Base-by-base conservation (phyloP, 495 filamentous ascomycete species). In the Talaromyces wortmannii region DNA sequence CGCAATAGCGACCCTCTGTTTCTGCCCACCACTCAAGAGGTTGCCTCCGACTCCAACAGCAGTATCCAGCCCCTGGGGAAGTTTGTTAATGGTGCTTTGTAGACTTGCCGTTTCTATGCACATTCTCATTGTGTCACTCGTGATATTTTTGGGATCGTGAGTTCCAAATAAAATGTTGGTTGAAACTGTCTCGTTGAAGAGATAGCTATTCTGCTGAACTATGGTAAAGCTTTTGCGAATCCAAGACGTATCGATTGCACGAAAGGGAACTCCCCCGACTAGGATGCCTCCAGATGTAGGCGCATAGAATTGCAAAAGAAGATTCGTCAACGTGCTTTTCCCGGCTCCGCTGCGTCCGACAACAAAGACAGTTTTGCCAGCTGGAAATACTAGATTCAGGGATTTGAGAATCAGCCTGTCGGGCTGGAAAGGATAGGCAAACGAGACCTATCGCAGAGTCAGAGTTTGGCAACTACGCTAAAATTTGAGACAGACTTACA, bases 281-380 rank as follows among this genome's bases (percentile, higher is more conserved):
- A 77, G 57, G 17, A 97, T 86, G 6, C 81, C 61, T 0, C 94
- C 94, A 0, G 71, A 69, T 0, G 66, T 69, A 2, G 89, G 83
- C 8, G 79, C 68, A 61, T 96, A 96, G 62, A 92, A 89, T 31
- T 84, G 78, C 50, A 90, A 69, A 2, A 98, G 72, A 2, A 98
- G 70, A 61, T 90, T 91, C 2, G 85, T 83, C 7, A 98, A 63
- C 0, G 94, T 97, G 62, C 89, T 96, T 65, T 98, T 98, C 0
- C 94, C 94, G 11, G 91, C 96, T 2, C 94, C 94, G 59, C 91
- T 96, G 52, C 78, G 78, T 2, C 94, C 94, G 52, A 97, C 80
- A 6, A 98, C 75, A 58, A 95, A 97, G 4, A 83, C 90, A 5
- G 87, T 85, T 61, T 87, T 73, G 0, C 87, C 84, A 0, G 87